These are phyloP conservation scores for Neospora caninum DNA, from an alignment of 169 alveolate species.

Conservation along the genomic window DNA sequence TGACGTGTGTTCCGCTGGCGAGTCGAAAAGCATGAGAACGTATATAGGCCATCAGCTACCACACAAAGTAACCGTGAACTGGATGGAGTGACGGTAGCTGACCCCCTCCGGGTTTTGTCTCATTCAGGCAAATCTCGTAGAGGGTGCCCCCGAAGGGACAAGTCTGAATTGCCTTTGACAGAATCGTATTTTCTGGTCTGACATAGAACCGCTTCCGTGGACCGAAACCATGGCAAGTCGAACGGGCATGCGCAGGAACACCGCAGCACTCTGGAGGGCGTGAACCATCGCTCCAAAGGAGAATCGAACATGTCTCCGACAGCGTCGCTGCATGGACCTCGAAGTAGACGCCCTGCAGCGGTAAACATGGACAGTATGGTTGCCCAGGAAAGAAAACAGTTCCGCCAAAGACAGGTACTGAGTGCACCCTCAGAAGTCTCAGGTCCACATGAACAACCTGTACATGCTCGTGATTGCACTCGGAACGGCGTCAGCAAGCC, in stretches of 20 bases:
- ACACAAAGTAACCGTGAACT: background rate
- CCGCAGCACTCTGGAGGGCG: slow-evolving; percentile 14
- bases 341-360: background rate
- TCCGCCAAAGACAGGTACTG: too few species aligned
- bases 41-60: background rate
- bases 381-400: too few species aligned
- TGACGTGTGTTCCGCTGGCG: too few species aligned
- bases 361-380: too few species aligned
- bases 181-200: background rate
- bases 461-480: too few species aligned
- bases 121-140: background rate
- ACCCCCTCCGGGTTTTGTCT: background rate
- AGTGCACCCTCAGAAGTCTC: too few species aligned
- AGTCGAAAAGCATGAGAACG: too few species aligned
- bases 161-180: background rate
- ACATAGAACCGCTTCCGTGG: background rate
- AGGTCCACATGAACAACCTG: too few species aligned
- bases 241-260: background rate
- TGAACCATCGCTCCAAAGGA: background rate
- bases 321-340: background rate
- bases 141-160: background rate
- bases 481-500: too few species aligned
- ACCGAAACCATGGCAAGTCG: background rate
- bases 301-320: background rate
- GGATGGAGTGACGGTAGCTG: background rate